These are phyloP conservation scores for Lachnellula cervina DNA, from an alignment of 2,329 filamentous ascomycete species.

Conservation along the genomic window DNA sequence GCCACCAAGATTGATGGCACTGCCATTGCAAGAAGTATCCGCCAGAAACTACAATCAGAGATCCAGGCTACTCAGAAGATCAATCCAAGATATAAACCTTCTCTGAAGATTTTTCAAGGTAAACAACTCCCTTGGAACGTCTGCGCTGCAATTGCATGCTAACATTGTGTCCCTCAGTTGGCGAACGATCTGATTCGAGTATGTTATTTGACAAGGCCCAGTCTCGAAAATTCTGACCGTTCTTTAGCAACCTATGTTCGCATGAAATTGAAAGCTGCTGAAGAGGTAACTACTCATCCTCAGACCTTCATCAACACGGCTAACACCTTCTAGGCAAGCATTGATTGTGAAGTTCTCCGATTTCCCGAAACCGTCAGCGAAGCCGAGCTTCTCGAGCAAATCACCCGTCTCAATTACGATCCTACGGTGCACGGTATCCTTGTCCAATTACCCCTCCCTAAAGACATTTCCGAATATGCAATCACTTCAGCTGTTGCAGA, in stretches of 20 bases:
- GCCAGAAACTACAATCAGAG: conserved; percentile 73
- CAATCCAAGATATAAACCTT: conserved; percentile 85
- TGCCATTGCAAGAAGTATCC: conserved; percentile 87
- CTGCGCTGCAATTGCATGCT: conserved; percentile 8
- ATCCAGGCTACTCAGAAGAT: conserved; percentile 75
- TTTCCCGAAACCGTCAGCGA: conserved; percentile 78
- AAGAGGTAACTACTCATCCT: conserved; percentile 58
- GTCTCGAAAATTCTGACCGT: neutral
- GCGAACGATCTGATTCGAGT: conserved; percentile 90
- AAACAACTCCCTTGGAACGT: conserved; percentile 6
- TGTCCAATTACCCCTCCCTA: conserved; percentile 86
- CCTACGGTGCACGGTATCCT: conserved; percentile 83
- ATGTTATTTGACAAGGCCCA: conserved; percentile 34
- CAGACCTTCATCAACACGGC: neutral
- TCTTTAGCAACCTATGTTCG: conserved; percentile 86
- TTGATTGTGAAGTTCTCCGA: conserved; percentile 80
- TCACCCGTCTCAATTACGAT: conserved; percentile 82
- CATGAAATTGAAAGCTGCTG: conserved; percentile 97
- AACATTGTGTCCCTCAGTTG: conserved; percentile 53
- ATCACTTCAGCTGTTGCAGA: conserved; percentile 87
- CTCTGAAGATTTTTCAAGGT: conserved; percentile 94
- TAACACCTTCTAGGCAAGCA: conserved; percentile 63
- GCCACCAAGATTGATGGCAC: conserved; percentile 93
- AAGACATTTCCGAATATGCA: conserved; percentile 82
- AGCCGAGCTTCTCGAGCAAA: conserved; percentile 77